phyloP scores from a whole-genome alignment of 2,329 filamentous ascomycete species.

The Phyllosticta ampelicida region DNA sequence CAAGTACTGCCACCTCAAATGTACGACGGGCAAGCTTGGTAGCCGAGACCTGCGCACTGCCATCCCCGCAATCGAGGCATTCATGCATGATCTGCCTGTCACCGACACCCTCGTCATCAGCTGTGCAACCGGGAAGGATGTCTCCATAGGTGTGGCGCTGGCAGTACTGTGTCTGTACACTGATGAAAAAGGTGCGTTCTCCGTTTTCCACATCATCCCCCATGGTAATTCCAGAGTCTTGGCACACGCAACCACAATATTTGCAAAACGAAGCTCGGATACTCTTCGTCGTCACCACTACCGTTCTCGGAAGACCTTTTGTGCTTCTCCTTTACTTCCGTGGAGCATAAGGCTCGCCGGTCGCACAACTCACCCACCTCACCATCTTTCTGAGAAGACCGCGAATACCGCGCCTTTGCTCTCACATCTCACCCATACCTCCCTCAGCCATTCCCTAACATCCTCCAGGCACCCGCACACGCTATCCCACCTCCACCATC shows the following conservation, averaged over 20 bases:
- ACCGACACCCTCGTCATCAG: constrained; percentile 43
- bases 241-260: too few relatives aligned
- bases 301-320: too few relatives aligned
- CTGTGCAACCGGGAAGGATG: constrained; percentile 68
- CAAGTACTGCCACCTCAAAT: constrained; percentile 47
- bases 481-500: constrained; percentile 25
- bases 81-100: constrained; percentile 16
- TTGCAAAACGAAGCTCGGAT: too few relatives aligned
- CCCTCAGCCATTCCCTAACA: neutral
- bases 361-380: neutral
- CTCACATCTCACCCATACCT: neutral
- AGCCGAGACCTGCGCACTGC: constrained; percentile 71
- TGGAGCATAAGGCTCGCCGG: neutral
- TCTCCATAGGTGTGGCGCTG: constrained; percentile 68
- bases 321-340: too few relatives aligned
- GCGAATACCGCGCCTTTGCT: neutral
- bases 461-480: neutral
- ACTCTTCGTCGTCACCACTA: too few relatives aligned
- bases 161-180: constrained; percentile 66
- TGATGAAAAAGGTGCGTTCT: constrained; percentile 46
- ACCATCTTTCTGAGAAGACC: neutral
- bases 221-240: neutral
- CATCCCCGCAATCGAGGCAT: constrained; percentile 36
- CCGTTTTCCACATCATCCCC: neutral
- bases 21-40: constrained; percentile 64